Evolutionary conservation across 257 asterid species (phyloP).

Genomic region (Voacanga thouarsii): DNA sequence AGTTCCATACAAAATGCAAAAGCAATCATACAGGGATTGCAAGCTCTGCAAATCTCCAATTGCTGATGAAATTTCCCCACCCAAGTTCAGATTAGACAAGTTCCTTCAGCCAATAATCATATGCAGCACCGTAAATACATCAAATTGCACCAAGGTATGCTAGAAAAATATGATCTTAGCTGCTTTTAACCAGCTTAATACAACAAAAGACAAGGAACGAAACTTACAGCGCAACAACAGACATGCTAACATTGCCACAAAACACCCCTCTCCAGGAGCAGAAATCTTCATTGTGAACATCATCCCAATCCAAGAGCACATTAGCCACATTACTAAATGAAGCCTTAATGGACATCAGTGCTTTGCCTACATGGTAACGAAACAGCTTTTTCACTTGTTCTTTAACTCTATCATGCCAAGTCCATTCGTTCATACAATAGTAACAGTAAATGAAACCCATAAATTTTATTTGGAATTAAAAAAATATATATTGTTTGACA

Average conservation of each 20-base stretch:
- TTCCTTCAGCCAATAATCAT: conserved; percentile 45
- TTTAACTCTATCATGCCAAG: neutral
- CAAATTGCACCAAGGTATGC: neutral
- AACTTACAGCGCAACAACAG: conserved; percentile 87
- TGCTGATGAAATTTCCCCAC: conserved; percentile 90
- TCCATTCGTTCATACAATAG: neutral
- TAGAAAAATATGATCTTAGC: neutral
- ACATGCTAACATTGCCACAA: conserved; percentile 66
- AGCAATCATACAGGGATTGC: conserved; percentile 59
- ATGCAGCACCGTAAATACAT: neutral
- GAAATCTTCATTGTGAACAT: conserved; percentile 64
- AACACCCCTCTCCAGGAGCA: conserved; percentile 92
- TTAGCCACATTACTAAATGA: conserved; percentile 85
- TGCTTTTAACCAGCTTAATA: neutral
- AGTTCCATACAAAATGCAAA: neutral
- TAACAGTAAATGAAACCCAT: neutral
- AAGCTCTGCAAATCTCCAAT: conserved; percentile 72
- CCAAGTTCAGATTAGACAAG: conserved; percentile 79
- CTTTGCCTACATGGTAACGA: conserved; percentile 46
- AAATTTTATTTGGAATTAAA: neutral
- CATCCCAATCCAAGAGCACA: conserved; percentile 85
- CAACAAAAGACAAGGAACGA: neutral
- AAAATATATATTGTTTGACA: too few species aligned
- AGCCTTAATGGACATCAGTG: conserved; percentile 76
- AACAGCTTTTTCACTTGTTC: neutral